Base-by-base conservation (phyloP, 768 basidiomycete species). In the Xerocomus potaroensis region DNA sequence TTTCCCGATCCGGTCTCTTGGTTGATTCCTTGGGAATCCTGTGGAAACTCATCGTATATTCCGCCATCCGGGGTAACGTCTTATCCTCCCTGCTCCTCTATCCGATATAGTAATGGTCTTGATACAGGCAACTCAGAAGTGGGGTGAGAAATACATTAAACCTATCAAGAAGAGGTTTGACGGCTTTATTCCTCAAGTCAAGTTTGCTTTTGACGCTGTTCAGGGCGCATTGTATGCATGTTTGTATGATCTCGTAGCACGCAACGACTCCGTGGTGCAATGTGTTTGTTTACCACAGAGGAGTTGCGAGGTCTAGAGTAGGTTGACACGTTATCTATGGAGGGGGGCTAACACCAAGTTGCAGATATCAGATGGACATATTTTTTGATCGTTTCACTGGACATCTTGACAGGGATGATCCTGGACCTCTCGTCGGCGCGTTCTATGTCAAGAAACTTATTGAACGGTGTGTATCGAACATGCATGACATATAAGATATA, bases 211-310 rank as follows among this genome's bases (percentile, higher is more conserved):
- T 6, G 50, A 63, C 31, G 62, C 69, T 50, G 54, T 61, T 11
- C 70, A 57, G 30, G 73, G 73, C 22, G 70, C 70, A 43, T 60
- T 74, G 41, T 72, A 67, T 41, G 71, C 70, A 16, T 71, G 70
- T 41, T 65, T 70, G 27, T 74, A 70, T 39, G 72, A 72, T 47
- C 57, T 69, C 30, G 72, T 70, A 3, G 65, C 68, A 16, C 51
- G 57, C 41, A 50, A 58, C 18, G 40, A 38, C 73, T 23, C 69
- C 73, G 1, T 73, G 72, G 73, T 73, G 70, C 43, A 55, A 55
- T n/a, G 67, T 65, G 42, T 74, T n/a, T n/a, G n/a, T n/a, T 75
- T 58, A 51, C 58, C 8, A 16, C 26, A 30, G 27, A 35, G 19
- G 72, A 74, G 50, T 53, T 74, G 29, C 51, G 47, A 30, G 54